Percentiles rank a stretch among this genome's conserved stretches.
These are phyloP conservation scores for Sclerotinia minor DNA, from an alignment of 2,329 filamentous ascomycete species.

Conservation along the genomic window DNA sequence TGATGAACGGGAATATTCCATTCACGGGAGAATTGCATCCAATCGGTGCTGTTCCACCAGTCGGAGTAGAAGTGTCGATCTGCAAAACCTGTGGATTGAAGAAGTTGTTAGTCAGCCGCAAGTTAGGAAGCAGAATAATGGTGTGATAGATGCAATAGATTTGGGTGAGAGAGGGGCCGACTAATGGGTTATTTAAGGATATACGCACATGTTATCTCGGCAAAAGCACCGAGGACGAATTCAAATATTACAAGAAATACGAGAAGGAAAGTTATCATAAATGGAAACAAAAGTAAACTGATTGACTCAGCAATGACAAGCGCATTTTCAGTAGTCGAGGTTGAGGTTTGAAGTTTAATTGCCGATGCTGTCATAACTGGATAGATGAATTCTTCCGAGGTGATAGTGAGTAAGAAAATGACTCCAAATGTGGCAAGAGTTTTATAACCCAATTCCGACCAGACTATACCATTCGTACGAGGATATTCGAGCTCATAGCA, in stretches of 20 bases:
- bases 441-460: constrained; percentile 81
- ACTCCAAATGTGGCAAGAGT: constrained; percentile 89
- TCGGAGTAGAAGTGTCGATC: constrained; percentile 90
- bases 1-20: constrained; percentile 99
- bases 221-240: constrained; percentile 90
- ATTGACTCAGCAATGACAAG: constrained; percentile 88
- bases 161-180: background rate
- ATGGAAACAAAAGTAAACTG: constrained; percentile 89
- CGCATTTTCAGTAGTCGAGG: constrained; percentile 59
- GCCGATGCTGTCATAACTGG: constrained; percentile 78
- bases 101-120: constrained; percentile 12
- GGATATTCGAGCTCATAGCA: constrained; percentile 99
- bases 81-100: constrained; percentile 58
- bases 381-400: constrained; percentile 92
- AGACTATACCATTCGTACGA: constrained; percentile 71
- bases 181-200: background rate
- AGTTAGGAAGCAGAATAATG: background rate
- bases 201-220: constrained; percentile 73
- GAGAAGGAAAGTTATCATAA: constrained; percentile 92
- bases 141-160: background rate
- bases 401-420: constrained; percentile 90
- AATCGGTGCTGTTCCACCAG: constrained; percentile 78
- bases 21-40: constrained; percentile 93
- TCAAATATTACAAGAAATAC: constrained; percentile 99
- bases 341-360: constrained; percentile 49